phyloP scores from a whole-genome alignment of 1,284 basidiomycete species.

The Microbotryum lychnidis-dioicae region DNA sequence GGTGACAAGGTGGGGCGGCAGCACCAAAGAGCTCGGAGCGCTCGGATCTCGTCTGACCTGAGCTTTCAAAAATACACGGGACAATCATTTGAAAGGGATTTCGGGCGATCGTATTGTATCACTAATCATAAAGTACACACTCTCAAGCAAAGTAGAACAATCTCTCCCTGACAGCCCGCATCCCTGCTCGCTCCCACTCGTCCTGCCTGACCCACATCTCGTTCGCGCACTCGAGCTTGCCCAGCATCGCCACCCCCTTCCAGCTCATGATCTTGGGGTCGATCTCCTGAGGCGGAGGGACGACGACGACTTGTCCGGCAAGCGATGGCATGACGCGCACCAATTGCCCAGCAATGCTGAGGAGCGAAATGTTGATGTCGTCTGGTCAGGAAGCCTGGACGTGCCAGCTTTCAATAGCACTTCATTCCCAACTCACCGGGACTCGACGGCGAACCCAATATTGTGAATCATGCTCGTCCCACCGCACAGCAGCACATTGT shows the following conservation, averaged over 20 bases:
- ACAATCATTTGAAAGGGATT: too few species aligned
- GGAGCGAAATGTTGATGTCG: too few species aligned
- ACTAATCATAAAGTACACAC: not conserved
- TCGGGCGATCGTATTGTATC: too few species aligned
- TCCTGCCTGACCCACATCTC: constrained; percentile 80
- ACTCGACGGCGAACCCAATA: constrained; percentile 58
- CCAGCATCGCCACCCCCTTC: constrained; percentile 93
- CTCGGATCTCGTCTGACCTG: too few species aligned
- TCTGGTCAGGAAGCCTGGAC: too few species aligned
- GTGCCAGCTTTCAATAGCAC: not conserved
- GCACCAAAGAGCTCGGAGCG: too few species aligned
- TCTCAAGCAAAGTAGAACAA: constrained; percentile 24
- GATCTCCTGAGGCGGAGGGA: constrained; percentile 85
- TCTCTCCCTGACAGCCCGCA: constrained; percentile 45
- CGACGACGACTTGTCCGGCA: constrained; percentile 66
- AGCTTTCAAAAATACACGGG: too few species aligned
- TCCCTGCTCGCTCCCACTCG: constrained; percentile 65
- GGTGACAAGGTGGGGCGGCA: too few species aligned
- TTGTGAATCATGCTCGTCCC: constrained; percentile 68
- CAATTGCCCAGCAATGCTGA: constrained; percentile 11
- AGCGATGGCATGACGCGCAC: constrained; percentile 21
- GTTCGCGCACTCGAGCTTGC: constrained; percentile 76
- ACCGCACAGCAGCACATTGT: constrained; percentile 81
- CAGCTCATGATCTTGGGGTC: constrained; percentile 83
- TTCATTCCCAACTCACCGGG: constrained; percentile 6